Evolutionary conservation across 192 early-diverging fungal genomes (phyloP), one percentile per base, ranked within the genome.

Genomic region (Entomortierella chlamydospora): DNA sequence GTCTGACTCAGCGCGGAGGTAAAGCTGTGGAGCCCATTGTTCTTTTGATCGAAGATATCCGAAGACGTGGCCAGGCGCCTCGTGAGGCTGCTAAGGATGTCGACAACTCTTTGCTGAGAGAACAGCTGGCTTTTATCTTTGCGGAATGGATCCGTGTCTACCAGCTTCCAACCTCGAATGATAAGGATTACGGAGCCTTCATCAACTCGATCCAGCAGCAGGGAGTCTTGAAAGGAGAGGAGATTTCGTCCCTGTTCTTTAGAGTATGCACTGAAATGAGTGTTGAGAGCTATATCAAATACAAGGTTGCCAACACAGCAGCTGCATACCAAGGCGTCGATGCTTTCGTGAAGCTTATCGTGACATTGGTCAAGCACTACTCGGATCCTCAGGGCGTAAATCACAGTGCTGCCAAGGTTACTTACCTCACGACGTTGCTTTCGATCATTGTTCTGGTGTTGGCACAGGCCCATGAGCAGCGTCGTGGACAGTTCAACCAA

Each of bases 281-380:
- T 31, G 86, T 98, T 22, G 90, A 97, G 23, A 86, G 87, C 59
- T 94, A 91, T 33, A 83, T 90, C 60, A 92, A 93, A 81, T 67
- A 85, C 80, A 86, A 87, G 59, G 60, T 82, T 26, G 57, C 68
- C 2, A 82, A 82, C 60, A 84, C 86, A 15, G 70, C 81, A 9
- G 70, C 84, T 0, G 84, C 88, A 7, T 95, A 93, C 83, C 91
- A 94, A 59, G 93, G 95, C 2, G 91, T 97, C 3, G 97, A 99
- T 76, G 97, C 98, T 7, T 95, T 98, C 64, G 93, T 96, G 2
- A 92, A 92, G 50, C 81, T 99, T 28, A 90, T 96, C 20, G 91
- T 98, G 7, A 85, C 92, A 17, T 74, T 97, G 39, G 87, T 94
- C 50, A 92, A 94, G 57, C 89, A 93, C 62, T 90, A 90, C 72